phyloP scores from a whole-genome alignment of 352 stramenopile species.

The Peronospora destructor region DNA sequence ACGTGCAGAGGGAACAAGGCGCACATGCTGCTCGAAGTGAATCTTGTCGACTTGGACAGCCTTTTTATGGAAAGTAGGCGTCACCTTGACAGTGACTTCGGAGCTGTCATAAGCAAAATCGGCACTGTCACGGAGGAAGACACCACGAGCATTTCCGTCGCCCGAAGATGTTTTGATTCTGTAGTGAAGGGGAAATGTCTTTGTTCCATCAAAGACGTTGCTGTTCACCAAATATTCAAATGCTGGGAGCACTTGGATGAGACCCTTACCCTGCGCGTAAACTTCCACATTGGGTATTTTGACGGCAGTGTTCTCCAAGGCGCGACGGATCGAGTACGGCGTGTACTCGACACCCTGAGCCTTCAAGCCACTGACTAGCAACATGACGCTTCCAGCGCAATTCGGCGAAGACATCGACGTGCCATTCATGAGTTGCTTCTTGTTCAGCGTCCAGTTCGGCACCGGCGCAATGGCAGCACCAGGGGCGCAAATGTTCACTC shows the following conservation, averaged over 20 bases:
- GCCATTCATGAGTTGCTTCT: slow-evolving; percentile 95
- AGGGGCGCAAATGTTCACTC: slow-evolving; percentile 90
- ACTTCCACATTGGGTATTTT: slow-evolving; percentile 57
- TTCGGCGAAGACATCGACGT: slow-evolving; percentile 96
- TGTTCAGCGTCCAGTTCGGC: slow-evolving; percentile 93
- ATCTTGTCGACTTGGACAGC: slow-evolving; percentile 75
- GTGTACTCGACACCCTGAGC: slow-evolving; percentile 70
- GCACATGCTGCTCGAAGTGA: slow-evolving; percentile 85
- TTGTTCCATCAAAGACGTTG: slow-evolving; percentile 59
- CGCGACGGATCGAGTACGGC: slow-evolving; percentile 82
- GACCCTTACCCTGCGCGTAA: slow-evolving; percentile 69
- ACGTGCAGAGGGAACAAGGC: slow-evolving; percentile 65
- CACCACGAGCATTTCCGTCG: slow-evolving; percentile 46
- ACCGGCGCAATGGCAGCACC: slow-evolving; percentile 92
- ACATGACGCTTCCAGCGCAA: slow-evolving; percentile 88
- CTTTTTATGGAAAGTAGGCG: slow-evolving; percentile 85
- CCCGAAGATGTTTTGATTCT: slow-evolving; percentile 43
- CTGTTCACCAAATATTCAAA: slow-evolving; percentile 52
- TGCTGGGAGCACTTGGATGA: slow-evolving; percentile 75
- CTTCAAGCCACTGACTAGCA: slow-evolving; percentile 90
- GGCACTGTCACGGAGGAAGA: slow-evolving; percentile 75
- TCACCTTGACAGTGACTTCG: slow-evolving; percentile 80
- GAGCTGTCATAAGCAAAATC: slow-evolving; percentile 74
- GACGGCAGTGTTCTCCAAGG: slow-evolving; percentile 80
- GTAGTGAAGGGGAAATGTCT: slow-evolving; percentile 51